Percentiles rank a stretch among this genome's conserved stretches.
Evolutionary conservation across 2,329 filamentous ascomycete species (phyloP).

Genomic region (Fusarium drepaniforme): DNA sequence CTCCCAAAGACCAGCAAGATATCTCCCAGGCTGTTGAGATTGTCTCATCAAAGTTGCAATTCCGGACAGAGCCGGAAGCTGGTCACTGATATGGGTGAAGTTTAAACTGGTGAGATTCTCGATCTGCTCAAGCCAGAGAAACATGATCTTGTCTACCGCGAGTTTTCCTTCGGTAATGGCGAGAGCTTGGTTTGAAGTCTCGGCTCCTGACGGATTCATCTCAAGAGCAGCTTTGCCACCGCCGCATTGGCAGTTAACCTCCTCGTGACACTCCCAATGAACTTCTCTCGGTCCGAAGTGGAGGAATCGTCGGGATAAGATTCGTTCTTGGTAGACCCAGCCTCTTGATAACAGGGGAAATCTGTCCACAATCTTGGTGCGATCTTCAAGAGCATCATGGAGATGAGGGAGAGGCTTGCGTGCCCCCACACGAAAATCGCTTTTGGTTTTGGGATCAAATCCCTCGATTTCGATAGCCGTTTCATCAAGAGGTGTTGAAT

Average conservation of each 20-base stretch:
- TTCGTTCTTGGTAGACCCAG: slow-evolving; percentile 14
- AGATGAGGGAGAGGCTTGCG: background rate
- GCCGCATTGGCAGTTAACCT: slow-evolving; percentile 6
- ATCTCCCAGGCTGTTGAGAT: background rate
- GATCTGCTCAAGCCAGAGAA: background rate
- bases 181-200: slow-evolving; percentile 4
- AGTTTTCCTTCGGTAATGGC: background rate
- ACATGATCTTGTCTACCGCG: background rate
- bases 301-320: slow-evolving; percentile 2
- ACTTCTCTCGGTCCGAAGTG: slow-evolving; percentile 9
- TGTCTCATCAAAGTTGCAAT: slow-evolving; percentile 3
- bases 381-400: slow-evolving; percentile 2
- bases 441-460: background rate
- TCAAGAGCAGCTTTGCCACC: slow-evolving; percentile 4
- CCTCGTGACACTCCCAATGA: slow-evolving; percentile 15
- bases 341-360: slow-evolving; percentile 11
- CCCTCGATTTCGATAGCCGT: background rate
- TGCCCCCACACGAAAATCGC: background rate
- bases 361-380: background rate
- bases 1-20: slow-evolving; percentile 8
- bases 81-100: slow-evolving; percentile 7
- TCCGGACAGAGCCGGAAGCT: slow-evolving; percentile 1
- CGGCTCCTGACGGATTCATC: background rate
- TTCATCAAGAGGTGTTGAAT: background rate
- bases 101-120: slow-evolving; percentile 4